Conservation (phyloP, 495 filamentous ascomycete genomes). For the Trichoderma erinaceum region DNA sequence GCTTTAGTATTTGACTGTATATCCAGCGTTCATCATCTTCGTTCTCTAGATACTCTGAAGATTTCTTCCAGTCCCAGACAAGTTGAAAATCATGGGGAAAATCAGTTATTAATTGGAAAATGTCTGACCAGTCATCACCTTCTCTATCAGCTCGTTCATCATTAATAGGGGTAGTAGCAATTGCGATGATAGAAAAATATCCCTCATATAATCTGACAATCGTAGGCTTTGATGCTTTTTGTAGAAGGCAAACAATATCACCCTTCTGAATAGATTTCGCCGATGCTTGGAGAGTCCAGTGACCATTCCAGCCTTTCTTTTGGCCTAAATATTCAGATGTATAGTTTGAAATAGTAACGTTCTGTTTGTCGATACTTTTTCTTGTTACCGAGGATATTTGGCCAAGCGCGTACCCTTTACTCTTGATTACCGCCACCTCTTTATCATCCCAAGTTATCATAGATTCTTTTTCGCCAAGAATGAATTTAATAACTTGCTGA, state of each 20-base stretch:
- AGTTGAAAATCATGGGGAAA: background rate
- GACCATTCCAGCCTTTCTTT: background rate
- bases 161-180: background rate
- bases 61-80: background rate
- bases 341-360: background rate
- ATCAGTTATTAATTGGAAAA: background rate
- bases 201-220: background rate
- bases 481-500: background rate
- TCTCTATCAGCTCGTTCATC: no score
- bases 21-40: background rate
- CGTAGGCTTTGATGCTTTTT: background rate
- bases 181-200: background rate
- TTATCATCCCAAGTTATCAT: background rate
- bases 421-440: background rate
- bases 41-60: background rate
- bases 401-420: background rate
- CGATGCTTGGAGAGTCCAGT: background rate
- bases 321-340: no score
- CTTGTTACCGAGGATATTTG: background rate
- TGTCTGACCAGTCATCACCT: background rate
- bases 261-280: background rate
- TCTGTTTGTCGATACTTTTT: background rate
- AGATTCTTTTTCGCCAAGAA: background rate
- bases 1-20: background rate
- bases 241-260: background rate